Base-by-base conservation (phyloP, 2,329 filamentous ascomycete genomes). In the Aspergillus udagawae region DNA sequence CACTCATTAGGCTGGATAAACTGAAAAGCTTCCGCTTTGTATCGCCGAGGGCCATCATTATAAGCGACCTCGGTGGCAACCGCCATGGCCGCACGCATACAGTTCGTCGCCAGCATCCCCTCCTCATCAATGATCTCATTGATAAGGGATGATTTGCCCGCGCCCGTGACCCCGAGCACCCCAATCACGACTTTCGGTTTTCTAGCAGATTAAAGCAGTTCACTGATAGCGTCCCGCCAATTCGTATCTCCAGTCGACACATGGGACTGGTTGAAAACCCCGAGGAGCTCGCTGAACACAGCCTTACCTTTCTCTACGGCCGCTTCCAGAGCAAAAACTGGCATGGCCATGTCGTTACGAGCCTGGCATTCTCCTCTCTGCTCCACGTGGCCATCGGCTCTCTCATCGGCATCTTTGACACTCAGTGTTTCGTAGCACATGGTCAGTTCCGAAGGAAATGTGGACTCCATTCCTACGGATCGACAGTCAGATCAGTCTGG, bases 61-160 rank as follows among this genome's bases (percentile, higher is more conserved):
- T 78, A 86, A 0, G 79, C 79, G 1, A 88, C 77, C 63, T 87
- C 84, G 0, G 84, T 87, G 0, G 85, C 79, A 0, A 83, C 82
- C 0, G 84, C 83, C 0, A 85, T 88, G 56, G 84, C 87, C 0
- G 85, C 84, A 28, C 82, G 73, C 79, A 86, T 83, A 65, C 83
- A 83, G 60, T 82, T 83, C 0, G 81, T 84, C 0, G 80, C 79
- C 0, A 78, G 76, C 17, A 83, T 70, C n/a, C 80, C 75, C 60
- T 87, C 83, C 62, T 87, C 82, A 29, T 86, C 83, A 0, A 87
- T 73, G 35, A 88, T 65, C 0, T 85, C 84, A 63, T 87, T 88
- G 67, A 88, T 86, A 0, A 87, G 73, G 1, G 81, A 84, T 21
- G 79, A 83, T 64, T 88, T 88, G 0, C 85, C 85, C 1, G 82